Base-by-base conservation (phyloP, 192 early-diverging fungal species). In the Podochytrium sp. region DNA sequence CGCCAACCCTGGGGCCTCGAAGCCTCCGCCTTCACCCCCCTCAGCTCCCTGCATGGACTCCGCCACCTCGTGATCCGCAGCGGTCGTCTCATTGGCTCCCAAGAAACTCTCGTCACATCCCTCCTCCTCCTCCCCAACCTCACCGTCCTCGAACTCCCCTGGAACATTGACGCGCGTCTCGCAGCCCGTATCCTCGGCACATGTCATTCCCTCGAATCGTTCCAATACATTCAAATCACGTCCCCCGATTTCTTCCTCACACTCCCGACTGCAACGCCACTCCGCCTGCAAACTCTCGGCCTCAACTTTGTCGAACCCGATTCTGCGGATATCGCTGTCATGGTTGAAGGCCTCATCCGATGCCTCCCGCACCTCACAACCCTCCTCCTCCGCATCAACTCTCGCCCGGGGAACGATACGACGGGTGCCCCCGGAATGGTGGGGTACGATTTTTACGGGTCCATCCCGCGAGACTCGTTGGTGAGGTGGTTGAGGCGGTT, bases 1-100 rank as follows among this genome's bases (percentile, higher is more conserved):
- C 41, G 78, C 12, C 69, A 79, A 32, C 78, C 78, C 2, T 79
- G 74, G 73, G 78, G 78, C 2, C 61, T 79, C 18, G 78, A 79
- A 58, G 52, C 78, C 3, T 37, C 34, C 18, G 73, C 78, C 1
- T 79, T 79, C 56, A 40, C 65, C 16, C 33, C 64, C 3, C 38
- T 79, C 3, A 42, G 34, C 1, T 23, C 35, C 14, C 58, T 79
- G 27, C 34, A 58, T 33, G 49, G 65, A 1, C 43, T 79, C 0
- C 37, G 62, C 43, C 59, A 72, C 41, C 65, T 79, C 20, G 53
- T 71, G 6, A 62, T 79, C 12, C 71, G 56, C 10, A 76, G 64
- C 39, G 78, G 78, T 18, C 76, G 78, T 38, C 27, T 79, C 5
- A 70, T 79, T 65, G 72, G 72, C 10, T 37, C 62, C 34, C 61